Base-by-base conservation (phyloP, 2,329 filamentous ascomycete species). In the Coniochaeta prunicola region DNA sequence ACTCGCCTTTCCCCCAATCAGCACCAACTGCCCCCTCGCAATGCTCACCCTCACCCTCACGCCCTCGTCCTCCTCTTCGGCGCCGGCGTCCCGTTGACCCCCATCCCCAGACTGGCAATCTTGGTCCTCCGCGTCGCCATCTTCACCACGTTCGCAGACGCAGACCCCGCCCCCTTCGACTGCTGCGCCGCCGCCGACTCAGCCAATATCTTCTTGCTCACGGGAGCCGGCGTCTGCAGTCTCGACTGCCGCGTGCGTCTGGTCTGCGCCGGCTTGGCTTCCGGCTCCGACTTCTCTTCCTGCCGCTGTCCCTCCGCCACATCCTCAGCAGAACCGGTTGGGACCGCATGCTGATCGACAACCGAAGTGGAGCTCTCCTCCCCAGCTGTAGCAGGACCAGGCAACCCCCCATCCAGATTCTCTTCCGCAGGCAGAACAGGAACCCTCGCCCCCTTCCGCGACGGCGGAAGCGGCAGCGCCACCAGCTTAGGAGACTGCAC, bases 21-120 rank as follows among this genome's bases (percentile, higher is more conserved):
- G n/a, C 7, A 8, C 31, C 7, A 34, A 34, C 31, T 34, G 31
- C 7, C 13, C 31, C 13, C 31, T 34, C 13, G 7, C 31, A 34
- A 7, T 7, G 31, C 7, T 34, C 7, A 9, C 36, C 36, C 7
- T 40, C 36, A 5, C 36, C 36, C 36, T 30, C 26, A 50, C 21
- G 45, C 24, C 45, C 45, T 50, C 6, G 45, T 50, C 45, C 45
- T 50, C 45, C 53, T 55, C 59, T 67, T 68, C 17, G 66, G 65
- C 21, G 65, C 66, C 17, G 66, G 66, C 24, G 66, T 68, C 19
- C 66, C 66, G 24, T 67, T 67, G 4, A 57, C 64, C 6, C 63
- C 62, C 66, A 68, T 67, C 3, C 65, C 65, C 59, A 67, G 31
- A 55, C 61, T 65, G n/a, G 45, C 61, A 57, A 68, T 60, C 57